Evolutionary conservation across 352 stramenopile genomes (phyloP), one percentile per base, ranked within the genome.

Genomic region (Globisporangium splendens): DNA sequence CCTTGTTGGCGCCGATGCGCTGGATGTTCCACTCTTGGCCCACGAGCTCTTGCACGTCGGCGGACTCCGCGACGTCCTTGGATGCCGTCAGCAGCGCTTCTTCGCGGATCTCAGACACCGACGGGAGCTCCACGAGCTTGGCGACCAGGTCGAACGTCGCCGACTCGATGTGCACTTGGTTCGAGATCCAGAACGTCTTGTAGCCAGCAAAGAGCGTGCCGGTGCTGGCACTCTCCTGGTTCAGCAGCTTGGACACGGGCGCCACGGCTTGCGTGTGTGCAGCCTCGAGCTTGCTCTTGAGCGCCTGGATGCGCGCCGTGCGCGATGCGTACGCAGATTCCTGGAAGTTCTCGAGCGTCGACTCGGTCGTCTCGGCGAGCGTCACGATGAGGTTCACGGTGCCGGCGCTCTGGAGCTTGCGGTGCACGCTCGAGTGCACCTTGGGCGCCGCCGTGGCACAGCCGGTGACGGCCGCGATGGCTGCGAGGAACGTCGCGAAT

Each of bases 371-470:
- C 15, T 54, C 50, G 39, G 56, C 61, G 33, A 73, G 35, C 31
- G 62, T 74, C 20, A 71, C 61, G 33, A 77, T 62, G 47, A 77
- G 35, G 53, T 77, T 73, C 21, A 69, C 62, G 18, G 53, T 62
- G 51, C 65, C 68, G 42, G 68, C 48, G 7, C 20, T 28, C 8
- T 50, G 56, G 1, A 77, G 59, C 20, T 46, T 39, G 35, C 62
- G 65, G 56, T 74, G 66, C 14, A 73, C 69, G 2, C 21, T 44
- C 15, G 50, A 33, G 5, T 47, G 18, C 8, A 46, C n/a, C 2
- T 11, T 21, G 43, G 31, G 24, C 24, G 24, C 24, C 24, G 24
- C 24, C 24, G 24, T 31, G 24, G 24, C 24, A 5, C 24, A 31
- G 24, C 24, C 24, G 24, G 24, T 5, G 24, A 31, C 24, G 24